phyloP scores from a whole-genome alignment of 2,329 filamentous ascomycete species.

The Trichoderma sp. region DNA sequence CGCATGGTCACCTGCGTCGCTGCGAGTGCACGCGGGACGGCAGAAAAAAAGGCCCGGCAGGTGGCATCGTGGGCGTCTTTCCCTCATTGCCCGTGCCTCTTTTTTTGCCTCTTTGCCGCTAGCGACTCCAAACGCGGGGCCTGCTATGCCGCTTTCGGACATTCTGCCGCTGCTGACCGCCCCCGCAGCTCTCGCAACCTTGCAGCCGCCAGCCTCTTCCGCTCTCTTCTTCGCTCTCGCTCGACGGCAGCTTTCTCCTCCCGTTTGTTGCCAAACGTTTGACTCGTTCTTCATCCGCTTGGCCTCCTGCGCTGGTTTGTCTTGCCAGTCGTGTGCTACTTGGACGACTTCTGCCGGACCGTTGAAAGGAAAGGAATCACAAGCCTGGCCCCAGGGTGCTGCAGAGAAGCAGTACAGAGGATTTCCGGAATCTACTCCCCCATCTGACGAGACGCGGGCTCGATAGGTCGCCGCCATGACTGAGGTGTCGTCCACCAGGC shows the following conservation, averaged over 20 bases:
- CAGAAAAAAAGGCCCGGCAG: conserved; percentile 1
- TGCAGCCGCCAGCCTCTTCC: conserved; percentile 33
- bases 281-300: not conserved
- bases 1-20: conserved; percentile 22
- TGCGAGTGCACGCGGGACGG: conserved; percentile 17
- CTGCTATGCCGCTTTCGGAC: conserved; percentile 15
- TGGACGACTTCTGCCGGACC: conserved; percentile 16
- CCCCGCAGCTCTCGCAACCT: conserved; percentile 20
- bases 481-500: conserved; percentile 90
- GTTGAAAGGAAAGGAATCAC: not conserved
- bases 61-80: not conserved
- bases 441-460: not conserved
- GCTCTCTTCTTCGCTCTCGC: conserved; percentile 13
- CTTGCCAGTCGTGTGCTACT: not conserved
- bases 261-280: conserved; percentile 1
- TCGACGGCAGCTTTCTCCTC: conserved; percentile 15
- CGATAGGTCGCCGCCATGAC: conserved; percentile 58
- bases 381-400: not conserved
- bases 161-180: conserved; percentile 38
- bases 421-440: conserved; percentile 5
- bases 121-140: conserved; percentile 24
- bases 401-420: not conserved
- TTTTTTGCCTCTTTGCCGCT: conserved; percentile 24
- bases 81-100: not conserved
- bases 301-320: conserved; percentile 2